Conservation (phyloP, 116 monocot genomes). For the Posidonia oceanica region DNA sequence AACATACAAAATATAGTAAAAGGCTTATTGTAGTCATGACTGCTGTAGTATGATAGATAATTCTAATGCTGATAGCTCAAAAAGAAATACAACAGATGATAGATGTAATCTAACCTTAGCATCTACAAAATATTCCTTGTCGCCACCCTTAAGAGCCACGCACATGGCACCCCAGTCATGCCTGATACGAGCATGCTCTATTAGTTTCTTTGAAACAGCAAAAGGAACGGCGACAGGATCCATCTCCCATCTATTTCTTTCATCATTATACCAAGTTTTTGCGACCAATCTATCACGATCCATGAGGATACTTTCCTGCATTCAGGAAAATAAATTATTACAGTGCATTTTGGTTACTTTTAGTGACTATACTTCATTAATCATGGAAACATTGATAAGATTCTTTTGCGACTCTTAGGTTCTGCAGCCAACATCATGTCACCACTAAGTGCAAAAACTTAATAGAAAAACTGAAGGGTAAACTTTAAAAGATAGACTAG, state of each 20-base stretch:
- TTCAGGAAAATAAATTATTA: background rate
- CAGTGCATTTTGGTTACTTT: too few species aligned
- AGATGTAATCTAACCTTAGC: constrained; percentile 37
- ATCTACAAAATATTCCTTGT: constrained; percentile 77
- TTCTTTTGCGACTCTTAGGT: too few species aligned
- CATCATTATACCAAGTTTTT: constrained; percentile 82
- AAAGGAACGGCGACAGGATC: constrained; percentile 81
- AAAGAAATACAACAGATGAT: background rate
- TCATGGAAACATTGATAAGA: too few species aligned
- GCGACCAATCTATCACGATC: constrained; percentile 63
- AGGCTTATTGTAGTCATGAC: too few species aligned
- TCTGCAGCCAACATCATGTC: too few species aligned
- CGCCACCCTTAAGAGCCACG: constrained; percentile 73
- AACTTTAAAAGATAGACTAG: too few species aligned
- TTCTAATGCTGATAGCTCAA: background rate
- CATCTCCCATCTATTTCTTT: constrained; percentile 74
- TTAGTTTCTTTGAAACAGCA: constrained; percentile 64
- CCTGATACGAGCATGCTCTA: constrained; percentile 62
- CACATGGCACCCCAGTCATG: constrained; percentile 90
- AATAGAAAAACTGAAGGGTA: too few species aligned
- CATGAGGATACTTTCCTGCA: constrained; percentile 56
- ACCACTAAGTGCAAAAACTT: too few species aligned
- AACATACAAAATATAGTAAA: too few species aligned
- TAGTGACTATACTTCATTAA: too few species aligned
- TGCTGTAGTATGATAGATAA: too few species aligned